These are phyloP conservation scores for Saccharomycopsis lassenensis DNA, from an alignment of 805 yeast species.

Conservation along the genomic window DNA sequence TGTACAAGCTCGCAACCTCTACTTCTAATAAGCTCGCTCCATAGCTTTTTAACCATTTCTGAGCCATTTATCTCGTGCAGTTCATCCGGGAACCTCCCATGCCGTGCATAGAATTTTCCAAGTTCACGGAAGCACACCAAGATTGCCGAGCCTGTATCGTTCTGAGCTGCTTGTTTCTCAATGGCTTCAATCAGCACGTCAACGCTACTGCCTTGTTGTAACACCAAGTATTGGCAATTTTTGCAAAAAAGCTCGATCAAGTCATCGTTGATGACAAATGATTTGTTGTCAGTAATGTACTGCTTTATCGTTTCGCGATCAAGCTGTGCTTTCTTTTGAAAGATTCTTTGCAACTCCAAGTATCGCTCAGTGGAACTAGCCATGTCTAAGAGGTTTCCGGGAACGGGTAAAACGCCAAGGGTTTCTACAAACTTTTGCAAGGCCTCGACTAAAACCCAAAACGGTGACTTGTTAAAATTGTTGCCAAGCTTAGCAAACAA, in stretches of 20 bases:
- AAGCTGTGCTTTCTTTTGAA: constrained; percentile 38
- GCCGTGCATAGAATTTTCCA: neutral
- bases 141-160: neutral
- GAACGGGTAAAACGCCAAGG: constrained; percentile 45
- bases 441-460: constrained; percentile 56
- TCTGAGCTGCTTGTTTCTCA: constrained; percentile 13
- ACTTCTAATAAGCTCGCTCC: constrained; percentile 32
- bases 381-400: constrained; percentile 83
- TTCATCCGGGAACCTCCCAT: neutral
- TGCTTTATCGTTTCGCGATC: constrained; percentile 37
- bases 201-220: constrained; percentile 29
- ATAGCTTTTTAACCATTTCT: constrained; percentile 29
- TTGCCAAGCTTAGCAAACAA: constrained; percentile 18
- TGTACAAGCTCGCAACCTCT: constrained; percentile 42
- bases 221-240: constrained; percentile 43
- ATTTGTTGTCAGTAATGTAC: constrained; percentile 23
- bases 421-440: constrained; percentile 37
- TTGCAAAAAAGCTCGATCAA: constrained; percentile 45
- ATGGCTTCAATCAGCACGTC: neutral
- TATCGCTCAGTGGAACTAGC: constrained; percentile 61
- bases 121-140: neutral
- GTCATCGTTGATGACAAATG: constrained; percentile 29
- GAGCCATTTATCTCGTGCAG: constrained; percentile 6
- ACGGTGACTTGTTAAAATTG: constrained; percentile 1
- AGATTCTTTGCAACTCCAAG: constrained; percentile 45